Evolutionary conservation across 1,139 yeast species (phyloP), one percentile per base, ranked within the genome.

Genomic region (Pneumocystis jirovecii): DNA sequence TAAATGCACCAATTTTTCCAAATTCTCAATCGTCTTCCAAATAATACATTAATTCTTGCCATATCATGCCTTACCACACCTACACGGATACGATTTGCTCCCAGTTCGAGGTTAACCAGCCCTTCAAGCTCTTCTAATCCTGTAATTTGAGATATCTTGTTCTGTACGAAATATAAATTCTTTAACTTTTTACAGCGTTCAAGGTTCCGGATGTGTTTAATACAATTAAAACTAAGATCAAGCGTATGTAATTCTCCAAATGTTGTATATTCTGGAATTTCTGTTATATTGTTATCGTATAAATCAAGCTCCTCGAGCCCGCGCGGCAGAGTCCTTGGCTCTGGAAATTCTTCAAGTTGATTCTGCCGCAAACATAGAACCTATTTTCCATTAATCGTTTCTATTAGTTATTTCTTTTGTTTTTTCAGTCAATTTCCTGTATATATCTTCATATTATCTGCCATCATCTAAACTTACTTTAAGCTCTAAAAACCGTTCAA

Each of bases 211-310:
- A 95, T 87, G 74, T 86, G 88, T 72, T 87, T 86, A 73, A 95
- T 89, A 73, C 86, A 88, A 76, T 95, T 95, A 77, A 93, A 95
- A 59, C 96, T 88, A 45, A 95, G 79, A 75, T 95, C 99, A 70
- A 95, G 79, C 65, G 75, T 81, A 66, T 76, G 80, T 72, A 93
- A 76, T 35, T 83, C 60, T 29, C 37, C 50, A 17, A 63, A 44
- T 12, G 34, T 44, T 17, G 63, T 69, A 40, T 70, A 61, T 29
- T 69, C 68, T 19, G 93, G 86, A 65, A 93, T 89, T 73, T 91
- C 97, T 69, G 86, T 84, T 70, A 95, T 87, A 70, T 96, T 79
- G 76, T 95, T 95, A 75, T 95, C 98, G 73, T 95, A 95, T 50
- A 91, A 79, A 74, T 93, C 98, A 69, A 95, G 77, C 70, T 90